phyloP scores from a whole-genome alignment of 1,284 basidiomycete genomes.

The Acaromyces ingoldii region DNA sequence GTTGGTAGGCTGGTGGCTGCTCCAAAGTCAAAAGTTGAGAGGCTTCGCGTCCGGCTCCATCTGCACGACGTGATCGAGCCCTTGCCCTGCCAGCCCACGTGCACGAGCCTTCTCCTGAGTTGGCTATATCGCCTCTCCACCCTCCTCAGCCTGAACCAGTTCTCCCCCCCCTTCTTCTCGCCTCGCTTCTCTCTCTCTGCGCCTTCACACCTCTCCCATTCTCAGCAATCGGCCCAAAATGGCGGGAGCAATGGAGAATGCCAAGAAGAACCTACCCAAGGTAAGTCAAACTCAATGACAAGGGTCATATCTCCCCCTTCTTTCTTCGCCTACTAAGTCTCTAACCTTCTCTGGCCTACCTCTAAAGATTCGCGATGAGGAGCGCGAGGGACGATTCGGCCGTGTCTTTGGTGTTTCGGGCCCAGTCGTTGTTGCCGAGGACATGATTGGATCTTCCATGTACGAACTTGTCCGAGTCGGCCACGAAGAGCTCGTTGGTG shows the following conservation, averaged over 20 bases:
- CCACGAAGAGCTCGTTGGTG: constrained; percentile 50
- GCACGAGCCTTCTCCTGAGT: neutral
- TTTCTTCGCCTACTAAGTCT: neutral
- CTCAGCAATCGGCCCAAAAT: constrained; percentile 7
- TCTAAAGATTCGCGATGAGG: constrained; percentile 44
- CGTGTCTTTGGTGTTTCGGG: constrained; percentile 48
- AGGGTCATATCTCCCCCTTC: neutral
- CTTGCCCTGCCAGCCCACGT: too few relatives aligned
- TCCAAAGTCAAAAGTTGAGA: neutral
- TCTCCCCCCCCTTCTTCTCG: neutral
- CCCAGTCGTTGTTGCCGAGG: constrained; percentile 50
- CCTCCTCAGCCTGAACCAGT: neutral
- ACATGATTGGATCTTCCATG: constrained; percentile 51
- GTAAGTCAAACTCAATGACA: too few relatives aligned
- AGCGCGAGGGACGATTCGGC: constrained; percentile 41
- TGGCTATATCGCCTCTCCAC: neutral
- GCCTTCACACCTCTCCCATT: neutral
- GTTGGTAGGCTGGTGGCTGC: neutral
- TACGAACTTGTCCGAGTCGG: constrained; percentile 52
- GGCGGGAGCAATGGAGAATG: constrained; percentile 35
- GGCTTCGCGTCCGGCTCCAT: neutral
- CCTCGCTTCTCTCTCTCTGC: neutral
- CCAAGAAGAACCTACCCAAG: constrained; percentile 48
- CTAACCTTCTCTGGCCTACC: neutral
- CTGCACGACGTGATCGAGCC: constrained; percentile 3